Base-by-base conservation (phyloP, 2,329 filamentous ascomycete species). In the Microdochium paspali region DNA sequence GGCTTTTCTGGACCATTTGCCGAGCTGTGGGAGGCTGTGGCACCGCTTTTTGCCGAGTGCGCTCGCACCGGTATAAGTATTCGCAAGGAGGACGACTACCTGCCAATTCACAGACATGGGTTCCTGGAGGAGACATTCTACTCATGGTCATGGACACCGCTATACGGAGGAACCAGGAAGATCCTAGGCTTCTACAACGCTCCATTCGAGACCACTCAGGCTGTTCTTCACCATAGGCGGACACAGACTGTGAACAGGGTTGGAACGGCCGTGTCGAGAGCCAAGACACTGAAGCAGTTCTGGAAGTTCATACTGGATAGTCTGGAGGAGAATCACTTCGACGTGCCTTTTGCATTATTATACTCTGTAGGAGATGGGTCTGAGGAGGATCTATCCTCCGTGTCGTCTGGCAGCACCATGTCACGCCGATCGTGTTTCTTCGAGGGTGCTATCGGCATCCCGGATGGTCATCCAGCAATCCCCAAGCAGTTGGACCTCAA, bases 1-100 rank as follows among this genome's bases (percentile, higher is more conserved):
- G 74, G 66, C 23, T 62, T 82, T 55, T 69, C 68, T 9, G 71
- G 77, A 2, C 79, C 77, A 2, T 83, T 79, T 71, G 61, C 70
- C 1, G 80, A 84, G 54, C 51, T 61, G 1, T 68, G 65, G 63
- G 61, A 65, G 13, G 55, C 60, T 5, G 50, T 61, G 5, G 57
- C 55, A 4, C 55, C 61, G 6, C 49, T 61, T 2, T 63, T 67
- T 23, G 57, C 65, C 15, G 65, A 68, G 47, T 62, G 65, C 39
- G 60, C 61, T 0, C 57, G 63, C 2, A 67, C 64, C 0, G 65
- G 65, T 0, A 46, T 61, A 10, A 59, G 58, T 44, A 55, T 64
- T 3, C 56, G 64, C 1, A 61, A 58, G 35, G 64, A 67, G 4
- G 59, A 66, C 7, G 61, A 66, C 45, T 55, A 58, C 5, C 15